Percentiles rank a stretch among this genome's conserved stretches.
Evolutionary conservation across 192 early-diverging fungal genomes (phyloP).

Genomic region (Rhizoclosmatium sp.): DNA sequence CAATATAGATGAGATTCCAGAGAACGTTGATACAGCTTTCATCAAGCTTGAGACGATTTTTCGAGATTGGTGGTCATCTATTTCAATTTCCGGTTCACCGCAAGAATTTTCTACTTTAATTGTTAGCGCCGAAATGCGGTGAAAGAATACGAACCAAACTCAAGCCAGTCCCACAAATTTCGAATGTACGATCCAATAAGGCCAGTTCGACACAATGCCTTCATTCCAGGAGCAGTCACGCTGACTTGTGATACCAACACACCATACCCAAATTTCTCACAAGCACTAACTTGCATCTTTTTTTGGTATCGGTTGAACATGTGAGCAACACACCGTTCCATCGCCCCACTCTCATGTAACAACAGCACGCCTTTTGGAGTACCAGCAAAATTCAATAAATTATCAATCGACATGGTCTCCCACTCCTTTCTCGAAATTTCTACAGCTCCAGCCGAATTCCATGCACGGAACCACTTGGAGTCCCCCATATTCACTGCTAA

Average conservation of each 20-base stretch:
- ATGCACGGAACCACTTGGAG: background rate
- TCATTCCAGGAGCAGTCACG: constrained; percentile 53
- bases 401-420: constrained; percentile 51
- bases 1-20: constrained; percentile 46
- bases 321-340: constrained; percentile 54
- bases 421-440: constrained; percentile 43
- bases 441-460: background rate
- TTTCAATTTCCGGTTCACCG: constrained; percentile 37
- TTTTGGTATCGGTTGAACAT: constrained; percentile 63
- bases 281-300: constrained; percentile 59
- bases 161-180: constrained; percentile 51
- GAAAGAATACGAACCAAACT: constrained; percentile 21
- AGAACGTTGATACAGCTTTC: constrained; percentile 54
- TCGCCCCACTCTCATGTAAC: constrained; percentile 50
- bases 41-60: constrained; percentile 54
- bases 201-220: constrained; percentile 49
- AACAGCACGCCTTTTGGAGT: constrained; percentile 59
- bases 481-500: constrained; percentile 40
- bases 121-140: background rate
- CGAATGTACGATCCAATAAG: constrained; percentile 44
- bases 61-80: constrained; percentile 43
- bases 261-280: constrained; percentile 67
- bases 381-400: constrained; percentile 59
- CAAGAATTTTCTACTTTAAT: constrained; percentile 35
- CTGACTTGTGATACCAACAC: constrained; percentile 59